Percentiles rank a stretch among this genome's conserved stretches.
Conservation (phyloP, 768 basidiomycete genomes). For the Cystobasidium onofrii region DNA sequence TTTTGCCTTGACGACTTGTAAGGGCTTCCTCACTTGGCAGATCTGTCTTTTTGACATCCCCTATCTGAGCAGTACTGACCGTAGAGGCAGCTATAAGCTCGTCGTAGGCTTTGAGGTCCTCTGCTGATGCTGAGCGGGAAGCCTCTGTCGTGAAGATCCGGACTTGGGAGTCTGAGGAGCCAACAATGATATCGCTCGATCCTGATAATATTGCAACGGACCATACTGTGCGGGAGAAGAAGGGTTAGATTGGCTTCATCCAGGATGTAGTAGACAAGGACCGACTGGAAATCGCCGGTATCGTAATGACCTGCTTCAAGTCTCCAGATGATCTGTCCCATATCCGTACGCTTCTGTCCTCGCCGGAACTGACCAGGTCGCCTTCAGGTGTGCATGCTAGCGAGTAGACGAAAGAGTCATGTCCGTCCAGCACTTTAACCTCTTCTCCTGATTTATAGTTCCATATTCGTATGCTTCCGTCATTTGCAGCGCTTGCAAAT, state of each 20-base stretch:
- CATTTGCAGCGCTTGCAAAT: constrained; percentile 61
- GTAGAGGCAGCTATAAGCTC: constrained; percentile 67
- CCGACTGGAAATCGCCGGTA: constrained; percentile 74
- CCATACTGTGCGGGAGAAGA: constrained; percentile 58
- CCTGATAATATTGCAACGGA: constrained; percentile 68
- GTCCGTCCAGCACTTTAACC: constrained; percentile 76
- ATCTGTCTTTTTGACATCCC: constrained; percentile 86
- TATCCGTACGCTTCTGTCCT: constrained; percentile 83
- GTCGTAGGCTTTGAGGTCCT: constrained; percentile 51
- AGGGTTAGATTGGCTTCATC: too few relatives aligned
- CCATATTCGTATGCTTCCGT: constrained; percentile 86
- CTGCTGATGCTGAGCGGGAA: constrained; percentile 57
- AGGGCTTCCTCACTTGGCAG: constrained; percentile 72
- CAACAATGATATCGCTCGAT: constrained; percentile 85
- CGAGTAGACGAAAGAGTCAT: constrained; percentile 94
- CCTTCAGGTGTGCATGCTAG: constrained; percentile 61
- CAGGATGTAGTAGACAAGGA: neutral
- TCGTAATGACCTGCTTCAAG: constrained; percentile 76
- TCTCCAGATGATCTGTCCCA: constrained; percentile 76
- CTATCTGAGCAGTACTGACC: constrained; percentile 68
- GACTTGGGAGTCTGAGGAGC: constrained; percentile 76
- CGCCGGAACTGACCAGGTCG: constrained; percentile 78
- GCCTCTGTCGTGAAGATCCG: constrained; percentile 68
- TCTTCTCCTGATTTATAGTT: constrained; percentile 53
- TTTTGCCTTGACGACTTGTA: constrained; percentile 58